Evolutionary conservation across 2,329 filamentous ascomycete species (phyloP), one percentile per base, ranked within the genome.

Genomic region (Ophiocordyceps robertsii): DNA sequence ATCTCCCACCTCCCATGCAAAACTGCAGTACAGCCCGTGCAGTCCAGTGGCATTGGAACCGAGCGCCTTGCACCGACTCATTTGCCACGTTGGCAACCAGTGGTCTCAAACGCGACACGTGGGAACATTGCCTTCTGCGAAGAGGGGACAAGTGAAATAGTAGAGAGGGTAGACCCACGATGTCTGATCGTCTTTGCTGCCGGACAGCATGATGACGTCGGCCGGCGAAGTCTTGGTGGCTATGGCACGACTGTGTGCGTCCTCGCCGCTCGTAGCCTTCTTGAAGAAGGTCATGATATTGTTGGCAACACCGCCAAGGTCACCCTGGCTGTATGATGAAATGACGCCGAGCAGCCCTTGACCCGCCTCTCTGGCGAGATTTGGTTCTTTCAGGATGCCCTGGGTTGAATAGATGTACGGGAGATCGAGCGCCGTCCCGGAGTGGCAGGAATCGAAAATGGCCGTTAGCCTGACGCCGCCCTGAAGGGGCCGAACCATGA

Each of bases 131-230:
- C 24, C 6, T 27, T 6, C 6, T 27, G 24, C 24, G 9, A 27
- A 27, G 2, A 27, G 7, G 24, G 24, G 24, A 43, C 40, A 38
- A 8, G 24, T 17, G 16, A 37, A 29, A 36, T 47, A 48, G 43
- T 36, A 47, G 49, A 47, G 45, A 51, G 51, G 58, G 48, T 46
- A 49, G 54, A 80, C 82, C 67, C 70, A 87, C 80, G 84, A 89
- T 55, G 90, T 98, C 66, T 98, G 92, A 51, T 84, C 80, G 58
- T 96, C 92, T 63, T 96, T 96, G 68, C 86, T 94, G 44, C 92
- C 92, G 43, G 87, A 94, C 78, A 89, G 92, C 87, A 96, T 95
- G 59, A 96, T 75, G 37, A 98, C 90, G 62, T 96, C 92, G 37
- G 92, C 92, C 2, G 89, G 84, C 39, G 84, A 92, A 11, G 90